These are phyloP conservation scores for Sporisorium exsertum DNA, from an alignment of 1,284 basidiomycete species.

Conservation along the genomic window DNA sequence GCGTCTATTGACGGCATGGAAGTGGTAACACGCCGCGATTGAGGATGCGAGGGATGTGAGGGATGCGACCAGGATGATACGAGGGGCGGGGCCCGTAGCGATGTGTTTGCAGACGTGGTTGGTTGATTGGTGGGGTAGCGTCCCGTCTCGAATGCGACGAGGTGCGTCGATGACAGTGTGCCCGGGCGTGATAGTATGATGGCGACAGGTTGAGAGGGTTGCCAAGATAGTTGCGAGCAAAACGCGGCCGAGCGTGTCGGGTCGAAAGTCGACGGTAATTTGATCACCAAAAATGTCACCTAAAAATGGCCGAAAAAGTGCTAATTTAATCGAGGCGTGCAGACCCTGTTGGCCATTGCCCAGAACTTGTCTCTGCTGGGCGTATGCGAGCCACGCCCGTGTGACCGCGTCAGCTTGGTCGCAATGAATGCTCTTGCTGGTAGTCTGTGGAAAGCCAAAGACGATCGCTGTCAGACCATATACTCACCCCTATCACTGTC, in stretches of 20 bases:
- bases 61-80: neutral
- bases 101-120: too few relatives aligned
- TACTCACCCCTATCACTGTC: too few relatives aligned
- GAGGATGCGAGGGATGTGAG: neutral
- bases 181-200: neutral
- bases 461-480: neutral
- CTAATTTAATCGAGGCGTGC: neutral
- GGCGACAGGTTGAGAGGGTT: too few relatives aligned
- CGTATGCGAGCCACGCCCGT: slow-evolving; percentile 7
- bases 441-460: too few relatives aligned
- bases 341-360: neutral
- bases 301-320: neutral
- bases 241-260: neutral
- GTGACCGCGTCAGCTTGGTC: slow-evolving; percentile 17
- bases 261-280: neutral
- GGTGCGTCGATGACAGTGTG: neutral
- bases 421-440: neutral
- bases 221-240: neutral
- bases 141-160: neutral
- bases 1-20: slow-evolving; percentile 44
- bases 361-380: too few relatives aligned
- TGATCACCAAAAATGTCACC: neutral
- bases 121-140: too few relatives aligned
- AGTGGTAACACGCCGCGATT: neutral
- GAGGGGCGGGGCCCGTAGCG: too few relatives aligned